Conservation (phyloP, 352 stramenopile species). For the Globisporangium irregulare region DNA sequence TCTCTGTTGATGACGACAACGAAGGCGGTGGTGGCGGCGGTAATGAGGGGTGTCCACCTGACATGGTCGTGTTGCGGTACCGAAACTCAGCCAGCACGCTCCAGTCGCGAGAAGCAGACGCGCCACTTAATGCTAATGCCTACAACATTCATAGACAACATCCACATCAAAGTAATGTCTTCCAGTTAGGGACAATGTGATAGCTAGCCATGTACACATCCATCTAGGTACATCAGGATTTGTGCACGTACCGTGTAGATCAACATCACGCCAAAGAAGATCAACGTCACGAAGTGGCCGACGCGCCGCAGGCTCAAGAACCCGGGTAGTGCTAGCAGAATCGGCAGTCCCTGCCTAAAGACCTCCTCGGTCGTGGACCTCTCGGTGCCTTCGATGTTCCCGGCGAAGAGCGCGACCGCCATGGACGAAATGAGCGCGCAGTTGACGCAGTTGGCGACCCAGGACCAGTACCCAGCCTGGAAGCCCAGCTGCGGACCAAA, state of each 20-base stretch:
- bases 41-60: background rate
- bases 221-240: background rate
- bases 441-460: slow-evolving; percentile 77
- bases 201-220: background rate
- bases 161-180: background rate
- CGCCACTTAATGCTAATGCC: slow-evolving; percentile 38
- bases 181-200: background rate
- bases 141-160: slow-evolving; percentile 2
- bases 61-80: slow-evolving; percentile 18
- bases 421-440: slow-evolving; percentile 68
- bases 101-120: slow-evolving; percentile 33
- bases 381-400: slow-evolving; percentile 12
- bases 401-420: slow-evolving; percentile 28
- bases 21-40: background rate
- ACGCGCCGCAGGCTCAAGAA: slow-evolving; percentile 46
- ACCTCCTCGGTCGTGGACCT: slow-evolving; percentile 40
- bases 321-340: slow-evolving; percentile 44
- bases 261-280: slow-evolving; percentile 34
- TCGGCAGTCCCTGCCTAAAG: slow-evolving; percentile 39
- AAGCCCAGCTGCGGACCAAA: slow-evolving; percentile 72
- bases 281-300: slow-evolving; percentile 25
- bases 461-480: slow-evolving; percentile 80
- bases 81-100: slow-evolving; percentile 30
- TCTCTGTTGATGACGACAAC: background rate
- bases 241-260: slow-evolving; percentile 32